Evolutionary conservation across 140 eudicot species (phyloP).

Genomic region (Senecio squalidus): DNA sequence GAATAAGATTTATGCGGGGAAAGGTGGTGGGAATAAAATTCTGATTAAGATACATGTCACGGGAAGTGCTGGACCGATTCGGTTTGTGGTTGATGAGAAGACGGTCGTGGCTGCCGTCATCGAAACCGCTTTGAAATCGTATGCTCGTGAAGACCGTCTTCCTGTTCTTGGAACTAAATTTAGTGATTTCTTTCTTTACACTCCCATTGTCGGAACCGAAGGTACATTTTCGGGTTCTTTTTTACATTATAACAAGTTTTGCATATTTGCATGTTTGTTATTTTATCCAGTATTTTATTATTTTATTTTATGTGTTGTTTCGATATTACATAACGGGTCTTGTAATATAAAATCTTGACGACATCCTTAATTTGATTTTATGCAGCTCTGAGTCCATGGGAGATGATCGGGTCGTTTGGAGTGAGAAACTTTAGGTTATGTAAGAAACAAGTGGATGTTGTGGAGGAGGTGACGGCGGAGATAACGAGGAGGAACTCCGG

Average conservation of each 20-base stretch:
- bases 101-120: constrained; percentile 34
- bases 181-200: constrained; percentile 34
- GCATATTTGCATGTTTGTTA: too few species aligned
- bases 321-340: too few species aligned
- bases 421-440: constrained; percentile 41
- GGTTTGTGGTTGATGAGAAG: constrained; percentile 35
- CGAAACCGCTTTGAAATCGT: constrained; percentile 33
- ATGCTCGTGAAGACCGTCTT: constrained; percentile 54
- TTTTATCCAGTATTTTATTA: neutral
- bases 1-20: neutral
- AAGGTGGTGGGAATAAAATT: constrained; percentile 18
- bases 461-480: constrained; percentile 1
- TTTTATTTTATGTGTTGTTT: neutral
- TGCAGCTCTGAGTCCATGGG: constrained; percentile 41
- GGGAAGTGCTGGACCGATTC: constrained; percentile 53
- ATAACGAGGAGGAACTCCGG: constrained; percentile 11
- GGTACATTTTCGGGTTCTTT: too few species aligned
- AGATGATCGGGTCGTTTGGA: constrained; percentile 39
- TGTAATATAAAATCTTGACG: too few species aligned
- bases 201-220: constrained; percentile 37
- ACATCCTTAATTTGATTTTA: too few species aligned
- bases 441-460: constrained; percentile 2
- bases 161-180: constrained; percentile 40
- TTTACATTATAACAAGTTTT: too few species aligned
- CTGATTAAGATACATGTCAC: constrained; percentile 40